Evolutionary conservation across 306 rosid genomes (phyloP), one percentile per base, ranked within the genome.

Genomic region (Sindora glabra): DNA sequence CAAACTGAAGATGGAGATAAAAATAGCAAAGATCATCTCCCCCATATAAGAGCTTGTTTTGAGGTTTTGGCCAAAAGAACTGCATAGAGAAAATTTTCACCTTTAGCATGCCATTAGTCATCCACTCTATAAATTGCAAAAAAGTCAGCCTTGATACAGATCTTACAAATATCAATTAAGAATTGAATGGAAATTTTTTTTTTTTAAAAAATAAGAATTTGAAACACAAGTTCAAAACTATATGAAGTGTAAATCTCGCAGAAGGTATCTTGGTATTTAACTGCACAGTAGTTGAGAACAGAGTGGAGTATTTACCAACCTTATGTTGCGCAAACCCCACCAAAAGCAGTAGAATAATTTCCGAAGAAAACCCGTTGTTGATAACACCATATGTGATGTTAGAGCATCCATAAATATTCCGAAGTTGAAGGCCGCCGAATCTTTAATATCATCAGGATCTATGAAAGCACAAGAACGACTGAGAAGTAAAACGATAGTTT

Each of bases 281-380:
- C 32, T 27, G 3, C 16, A 14, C 10, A 11, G 8, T 4, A 10
- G 45, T 10, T 39, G 16, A 39, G 9, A 39, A 39, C 5, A 39
- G 16, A 39, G 45, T 4, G 15, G 8, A 36, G 8, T 10, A 36
- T 40, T 15, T 30, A 55, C 83, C 1, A 24, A 82, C 84, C 87
- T 64, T 12, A 82, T 79, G 62, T 54, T 51, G 26, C 81, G 74
- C 24, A 81, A 63, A 56, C 84, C 87, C 87, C 87, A 81, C 81
- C 87, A 81, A 48, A 81, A 81, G 64, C 81, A 78, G 70, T 74
- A 78, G 14, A 52, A 64, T 19, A 81, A 59, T 57, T 81, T 81
- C 39, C 18, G 23, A 1, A 52, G 59, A 54, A 81, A 78, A 74
- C 53, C 45, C 0, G 7, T 25, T 0, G 2, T 25, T 5, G 55